Base-by-base conservation (phyloP, 2,329 filamentous ascomycete genomes). In the Xylariaceae sp. region DNA sequence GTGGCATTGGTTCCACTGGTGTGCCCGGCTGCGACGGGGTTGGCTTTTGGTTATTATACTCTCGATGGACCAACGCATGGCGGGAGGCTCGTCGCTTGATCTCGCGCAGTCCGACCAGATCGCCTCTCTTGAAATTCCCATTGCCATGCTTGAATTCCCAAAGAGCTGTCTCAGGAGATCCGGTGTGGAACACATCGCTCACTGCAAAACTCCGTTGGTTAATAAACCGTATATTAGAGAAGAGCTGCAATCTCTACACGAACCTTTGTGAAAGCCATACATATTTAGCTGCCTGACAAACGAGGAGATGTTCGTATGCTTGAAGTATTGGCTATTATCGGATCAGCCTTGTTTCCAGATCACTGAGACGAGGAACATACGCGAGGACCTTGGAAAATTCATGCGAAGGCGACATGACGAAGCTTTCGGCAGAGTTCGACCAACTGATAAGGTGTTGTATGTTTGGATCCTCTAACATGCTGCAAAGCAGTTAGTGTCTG, bases 131-230 rank as follows among this genome's bases (percentile, higher is more conserved):
- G 79, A 99, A 99, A 72, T 90, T 98, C 50, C 93, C 93, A 68
- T 93, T 96, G 50, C 95, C 95, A 70, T 99, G 95, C 74, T 97
- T 98, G 75, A 99, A 99, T 72, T 99, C 95, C 95, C 95, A 99
- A 26, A 99, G 79, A 0, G 93, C 92, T 19, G 92, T 92, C 69
- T 98, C 95, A 12, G 93, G 92, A 43, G 90, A 93, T 10, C 91
- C 92, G 3, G 92, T 96, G 73, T 98, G 93, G 71, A 98, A 99
- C 20, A 98, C 95, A 73, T 99, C 95, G 78, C 95, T 97, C 68
- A 98, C 95, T 97, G 67, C 41, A 54, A 19, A 43, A 42, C 10
- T 42, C 52, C 57, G 32, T 73, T 48, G 71, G 65, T 65, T 50
- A 63, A 59, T 20, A 43, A 23, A 58, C 49, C 44, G 40, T 32